Base-by-base conservation (phyloP, 2,329 filamentous ascomycete species). In the Coniochaeta hoffmannii region DNA sequence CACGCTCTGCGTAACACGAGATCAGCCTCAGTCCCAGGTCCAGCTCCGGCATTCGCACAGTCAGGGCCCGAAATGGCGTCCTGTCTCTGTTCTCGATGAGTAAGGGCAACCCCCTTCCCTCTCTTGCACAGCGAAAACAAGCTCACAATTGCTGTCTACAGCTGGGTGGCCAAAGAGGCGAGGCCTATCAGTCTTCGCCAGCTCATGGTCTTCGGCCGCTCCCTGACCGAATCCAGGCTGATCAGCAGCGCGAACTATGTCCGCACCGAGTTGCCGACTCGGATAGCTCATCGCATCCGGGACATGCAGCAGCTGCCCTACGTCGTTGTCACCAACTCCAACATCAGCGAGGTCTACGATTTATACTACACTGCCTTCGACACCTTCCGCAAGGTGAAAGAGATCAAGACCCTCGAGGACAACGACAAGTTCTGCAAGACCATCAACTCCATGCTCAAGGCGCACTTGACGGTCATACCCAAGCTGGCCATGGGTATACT, bases 291-390 rank as follows among this genome's bases (percentile, higher is more conserved):
- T 72, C 89, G 94, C 32, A 86, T 99, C 60, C 90, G 95, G 57
- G 93, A 99, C 69, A 97, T 99, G 83, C 94, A 99, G 71, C 92
- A 89, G 60, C 79, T 99, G 38, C 94, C 94, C 17, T 99, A 96
- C 68, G 89, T 94, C 35, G 93, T 97, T 55, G 90, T 97, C 50
- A 92, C 89, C n/a, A 99, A 99, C 65, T 85, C 85, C 7, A 90
- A 99, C 70, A 89, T 99, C 59, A 90, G 89, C 67, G 86, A 95
- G 61, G 94, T 97, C 32, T 99, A 99, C 73, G 90, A 97, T 69
- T 80, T 97, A 7, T 99, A 99, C 76, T 96, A 97, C 73, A 86
- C 86, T 62, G 93, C 94, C n/a, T 99, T 99, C 65, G 94, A 99
- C 68, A 85, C 79, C 54, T 88, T 97, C 60, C 88, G 94, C 50